These are phyloP conservation scores for Morella rubra DNA, from an alignment of 306 rosid genomes.

Conservation along the genomic window DNA sequence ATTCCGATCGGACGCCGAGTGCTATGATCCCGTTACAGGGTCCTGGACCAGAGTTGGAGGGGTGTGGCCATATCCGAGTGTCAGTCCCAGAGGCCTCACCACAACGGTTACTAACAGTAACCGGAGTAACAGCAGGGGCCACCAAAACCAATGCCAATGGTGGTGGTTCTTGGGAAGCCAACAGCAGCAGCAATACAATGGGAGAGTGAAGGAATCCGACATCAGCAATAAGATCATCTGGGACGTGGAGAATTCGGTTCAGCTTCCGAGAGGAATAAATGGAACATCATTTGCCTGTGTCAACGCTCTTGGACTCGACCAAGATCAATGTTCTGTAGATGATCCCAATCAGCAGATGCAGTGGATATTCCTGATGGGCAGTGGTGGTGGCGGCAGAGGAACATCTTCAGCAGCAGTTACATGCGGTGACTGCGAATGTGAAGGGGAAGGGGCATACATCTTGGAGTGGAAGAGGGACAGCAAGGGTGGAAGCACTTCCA, in stretches of 20 bases:
- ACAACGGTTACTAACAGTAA: not conserved
- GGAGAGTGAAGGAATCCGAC: not conserved
- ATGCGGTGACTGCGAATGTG: not conserved
- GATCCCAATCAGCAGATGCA: not conserved
- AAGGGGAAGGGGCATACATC: not conserved
- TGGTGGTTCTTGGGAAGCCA: conserved; percentile 6
- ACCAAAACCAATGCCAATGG: not conserved
- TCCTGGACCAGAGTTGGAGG: conserved; percentile 6
- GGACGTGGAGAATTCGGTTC: not conserved
- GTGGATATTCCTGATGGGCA: not conserved
- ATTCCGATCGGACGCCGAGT: conserved; percentile 4
- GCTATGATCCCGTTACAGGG: not conserved
- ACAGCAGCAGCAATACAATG: not conserved
- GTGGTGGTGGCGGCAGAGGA: not conserved
- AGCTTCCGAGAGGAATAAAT: not conserved
- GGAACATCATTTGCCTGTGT: not conserved
- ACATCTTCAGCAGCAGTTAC: not conserved
- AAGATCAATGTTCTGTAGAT: not conserved
- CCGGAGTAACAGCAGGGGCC: not conserved
- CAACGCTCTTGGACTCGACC: not conserved
- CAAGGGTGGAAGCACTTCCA: not conserved
- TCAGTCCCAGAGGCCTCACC: conserved; percentile 8
- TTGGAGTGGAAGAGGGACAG: not conserved
- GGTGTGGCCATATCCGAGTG: conserved; percentile 2
- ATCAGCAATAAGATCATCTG: not conserved